These are phyloP conservation scores for Rhododendron ferrugineum DNA, from an alignment of 148 eudicot genomes.

Conservation along the genomic window DNA sequence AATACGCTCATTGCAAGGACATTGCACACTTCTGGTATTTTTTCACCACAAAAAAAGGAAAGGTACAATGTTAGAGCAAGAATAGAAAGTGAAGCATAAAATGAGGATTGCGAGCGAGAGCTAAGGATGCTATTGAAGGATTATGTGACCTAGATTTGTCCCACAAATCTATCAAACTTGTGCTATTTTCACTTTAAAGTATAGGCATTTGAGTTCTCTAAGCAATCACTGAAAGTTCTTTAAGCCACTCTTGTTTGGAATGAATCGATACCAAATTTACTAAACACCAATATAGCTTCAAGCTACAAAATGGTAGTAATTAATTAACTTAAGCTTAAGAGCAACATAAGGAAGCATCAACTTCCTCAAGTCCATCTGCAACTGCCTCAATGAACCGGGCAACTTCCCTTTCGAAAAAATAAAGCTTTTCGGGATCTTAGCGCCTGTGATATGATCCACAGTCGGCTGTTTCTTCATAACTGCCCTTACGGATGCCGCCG, in stretches of 20 bases:
- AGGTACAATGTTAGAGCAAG: background rate
- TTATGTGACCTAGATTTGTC: background rate
- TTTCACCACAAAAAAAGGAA: too few relatives aligned
- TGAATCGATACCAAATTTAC: too few relatives aligned
- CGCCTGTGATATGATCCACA: slow-evolving; percentile 58
- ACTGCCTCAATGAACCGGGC: slow-evolving; percentile 47
- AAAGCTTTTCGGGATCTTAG: slow-evolving; percentile 79
- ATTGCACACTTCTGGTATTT: too few relatives aligned
- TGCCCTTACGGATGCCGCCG: background rate
- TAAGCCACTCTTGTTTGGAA: background rate
- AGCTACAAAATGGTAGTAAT: background rate
- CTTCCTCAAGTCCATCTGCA: slow-evolving; percentile 76
- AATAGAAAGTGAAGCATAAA: background rate
- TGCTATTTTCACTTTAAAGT: background rate
- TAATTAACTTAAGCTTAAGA: slow-evolving; percentile 70
- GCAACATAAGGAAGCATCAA: slow-evolving; percentile 89
- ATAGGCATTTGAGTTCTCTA: background rate
- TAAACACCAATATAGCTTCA: background rate
- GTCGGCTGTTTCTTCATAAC: background rate
- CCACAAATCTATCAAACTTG: background rate
- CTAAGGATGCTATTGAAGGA: background rate
- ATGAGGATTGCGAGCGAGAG: background rate
- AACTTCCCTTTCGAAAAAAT: slow-evolving; percentile 65
- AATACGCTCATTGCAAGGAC: too few relatives aligned
- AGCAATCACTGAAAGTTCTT: background rate